Evolutionary conservation across 2,329 filamentous ascomycete genomes (phyloP), one percentile per base, ranked within the genome.

Genomic region (Aspergillus novofumigatus): DNA sequence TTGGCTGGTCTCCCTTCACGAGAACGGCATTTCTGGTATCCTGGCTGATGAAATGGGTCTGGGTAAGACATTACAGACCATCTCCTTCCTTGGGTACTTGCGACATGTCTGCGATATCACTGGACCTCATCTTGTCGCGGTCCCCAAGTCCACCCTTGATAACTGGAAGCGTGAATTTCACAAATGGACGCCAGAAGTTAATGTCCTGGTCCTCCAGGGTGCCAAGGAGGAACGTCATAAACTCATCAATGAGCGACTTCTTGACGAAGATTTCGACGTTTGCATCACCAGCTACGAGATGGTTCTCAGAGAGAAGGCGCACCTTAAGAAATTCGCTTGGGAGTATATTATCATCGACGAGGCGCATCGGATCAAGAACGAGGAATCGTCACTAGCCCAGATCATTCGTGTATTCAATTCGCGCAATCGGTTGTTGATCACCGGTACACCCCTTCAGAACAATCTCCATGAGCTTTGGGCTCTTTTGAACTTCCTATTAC

Each of bases 321-420:
- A 96, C 65, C 76, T 99, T 64, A 96, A 94, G 78, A 97, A 97
- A 75, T 96, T 99, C 73, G 92, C 94, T 0, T 99, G 94, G 94
- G 93, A 99, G 74, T 99, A 99, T 76, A 99, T 99, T 75, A 96
- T 99, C 65, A 96, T 99, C 62, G 94, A 99, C 68, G 94, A 99
- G 77, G 88, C 94, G 2, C 94, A 99, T 75, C 91, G 94, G 59
- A 99, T 99, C 83, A 99, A 99, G 81, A 99, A 99, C 75, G 94
- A 99, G 72, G 92, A 97, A 74, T 99, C 94, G 0, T 97, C 94
- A 0, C 82, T 99, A 3, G 92, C 94, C 3, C 93, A 97, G 70
- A 95, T 97, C 64, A 96, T 99, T 63, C 91, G 94, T 65, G 80
- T 97, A 53, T 99, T 99, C 81, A 91, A 92, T 76, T 99, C 94